Percentiles rank a stretch among this genome's conserved stretches.
Conservation (phyloP, 2,329 filamentous ascomycete species). For the Stagonosporopsis vannaccii region DNA sequence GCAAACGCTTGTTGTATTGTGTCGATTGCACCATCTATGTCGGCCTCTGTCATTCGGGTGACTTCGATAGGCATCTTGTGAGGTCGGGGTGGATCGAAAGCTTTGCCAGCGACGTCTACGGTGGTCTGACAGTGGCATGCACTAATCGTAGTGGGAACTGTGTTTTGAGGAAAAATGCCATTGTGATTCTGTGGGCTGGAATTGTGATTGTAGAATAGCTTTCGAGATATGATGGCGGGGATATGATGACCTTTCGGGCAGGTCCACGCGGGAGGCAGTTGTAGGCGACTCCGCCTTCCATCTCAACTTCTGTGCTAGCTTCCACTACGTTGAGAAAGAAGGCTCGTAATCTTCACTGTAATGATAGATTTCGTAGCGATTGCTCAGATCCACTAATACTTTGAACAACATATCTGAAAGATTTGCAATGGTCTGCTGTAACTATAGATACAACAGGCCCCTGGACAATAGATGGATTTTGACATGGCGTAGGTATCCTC, state of each 20-base stretch:
- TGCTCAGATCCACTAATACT: too few relatives aligned
- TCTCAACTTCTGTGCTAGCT: neutral
- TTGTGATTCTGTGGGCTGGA: slow-evolving; percentile 21
- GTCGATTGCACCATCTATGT: slow-evolving; percentile 69
- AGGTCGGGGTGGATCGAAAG: too few relatives aligned
- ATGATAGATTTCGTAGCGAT: too few relatives aligned
- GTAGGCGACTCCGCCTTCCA: neutral
- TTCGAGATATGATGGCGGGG: slow-evolving; percentile 11
- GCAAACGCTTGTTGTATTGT: slow-evolving; percentile 72
- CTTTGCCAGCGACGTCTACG: neutral
- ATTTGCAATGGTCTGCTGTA: too few relatives aligned
- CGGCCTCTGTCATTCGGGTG: slow-evolving; percentile 61
- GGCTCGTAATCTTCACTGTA: too few relatives aligned
- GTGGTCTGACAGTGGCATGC: neutral
- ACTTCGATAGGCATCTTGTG: slow-evolving; percentile 60
- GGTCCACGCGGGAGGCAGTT: slow-evolving; percentile 11
- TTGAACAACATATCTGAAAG: too few relatives aligned
- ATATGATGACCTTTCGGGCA: slow-evolving; percentile 2
- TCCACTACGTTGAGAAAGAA: too few relatives aligned
- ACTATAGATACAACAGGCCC: too few relatives aligned
- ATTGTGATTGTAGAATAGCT: slow-evolving; percentile 2
- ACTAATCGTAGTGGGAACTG: too few relatives aligned
- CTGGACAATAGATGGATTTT: too few relatives aligned
- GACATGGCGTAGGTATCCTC: too few relatives aligned
- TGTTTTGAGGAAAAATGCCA: slow-evolving; percentile 7